These are phyloP conservation scores for Ganoderma lucidum DNA, from an alignment of 1,284 basidiomycete species.

Conservation along the genomic window DNA sequence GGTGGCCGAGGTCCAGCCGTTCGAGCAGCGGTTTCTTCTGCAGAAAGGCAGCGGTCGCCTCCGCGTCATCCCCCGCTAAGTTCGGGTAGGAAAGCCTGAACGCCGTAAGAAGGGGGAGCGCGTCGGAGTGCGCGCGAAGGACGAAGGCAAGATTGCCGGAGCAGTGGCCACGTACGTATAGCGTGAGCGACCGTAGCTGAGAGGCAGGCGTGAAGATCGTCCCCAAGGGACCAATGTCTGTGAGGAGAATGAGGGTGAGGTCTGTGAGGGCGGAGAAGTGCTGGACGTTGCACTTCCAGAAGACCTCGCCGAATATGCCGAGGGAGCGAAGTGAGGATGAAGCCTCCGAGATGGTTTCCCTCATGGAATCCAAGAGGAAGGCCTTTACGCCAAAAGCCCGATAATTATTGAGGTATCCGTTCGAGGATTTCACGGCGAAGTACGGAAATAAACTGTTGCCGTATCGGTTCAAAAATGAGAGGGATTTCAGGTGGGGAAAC, in stretches of 20 bases:
- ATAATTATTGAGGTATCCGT: too few relatives aligned
- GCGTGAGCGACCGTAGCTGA: not conserved
- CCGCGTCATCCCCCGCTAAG: not conserved
- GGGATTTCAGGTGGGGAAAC: not conserved
- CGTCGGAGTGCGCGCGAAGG: not conserved
- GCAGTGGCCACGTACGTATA: not conserved
- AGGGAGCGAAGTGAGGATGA: not conserved
- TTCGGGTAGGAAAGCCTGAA: not conserved
- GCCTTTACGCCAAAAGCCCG: too few relatives aligned
- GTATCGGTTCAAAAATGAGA: not conserved
- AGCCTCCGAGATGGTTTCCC: not conserved
- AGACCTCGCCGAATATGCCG: not conserved
- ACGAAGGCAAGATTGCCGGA: not conserved
- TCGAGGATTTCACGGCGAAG: too few relatives aligned
- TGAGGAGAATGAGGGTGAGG: not conserved
- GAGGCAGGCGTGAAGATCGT: not conserved
- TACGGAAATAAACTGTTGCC: not conserved
- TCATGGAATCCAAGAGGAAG: not conserved
- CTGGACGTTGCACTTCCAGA: not conserved
- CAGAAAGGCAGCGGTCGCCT: not conserved
- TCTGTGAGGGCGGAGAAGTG: not conserved
- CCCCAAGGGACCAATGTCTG: not conserved
- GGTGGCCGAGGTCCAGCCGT: not conserved
- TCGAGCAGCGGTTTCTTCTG: not conserved
- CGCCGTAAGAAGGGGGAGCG: not conserved